Evolutionary conservation across 2,329 filamentous ascomycete species (phyloP).

Genomic region (Westerdykella aurantiaca): DNA sequence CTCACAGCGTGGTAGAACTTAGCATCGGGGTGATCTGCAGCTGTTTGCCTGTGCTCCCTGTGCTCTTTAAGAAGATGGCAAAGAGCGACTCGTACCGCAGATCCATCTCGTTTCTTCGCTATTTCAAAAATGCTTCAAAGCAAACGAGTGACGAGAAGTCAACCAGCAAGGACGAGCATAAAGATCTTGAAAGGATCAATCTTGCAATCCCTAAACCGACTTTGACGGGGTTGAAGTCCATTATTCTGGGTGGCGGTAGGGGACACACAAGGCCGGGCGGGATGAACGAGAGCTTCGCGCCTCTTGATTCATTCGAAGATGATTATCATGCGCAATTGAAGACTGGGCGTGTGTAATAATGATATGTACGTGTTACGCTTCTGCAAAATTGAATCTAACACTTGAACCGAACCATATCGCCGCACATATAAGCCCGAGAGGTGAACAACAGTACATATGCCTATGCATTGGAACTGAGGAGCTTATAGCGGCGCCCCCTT

Average conservation of each 20-base stretch:
- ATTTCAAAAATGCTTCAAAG: neutral
- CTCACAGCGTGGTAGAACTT: slow-evolving; percentile 1
- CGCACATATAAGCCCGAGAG: too few species aligned
- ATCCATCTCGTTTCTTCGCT: neutral
- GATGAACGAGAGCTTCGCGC: neutral
- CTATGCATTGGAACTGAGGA: too few species aligned
- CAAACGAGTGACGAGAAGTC: neutral
- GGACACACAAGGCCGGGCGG: neutral
- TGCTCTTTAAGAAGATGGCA: neutral
- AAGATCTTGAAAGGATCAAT: neutral
- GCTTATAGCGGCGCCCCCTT: too few species aligned
- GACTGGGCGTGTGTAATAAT: neutral
- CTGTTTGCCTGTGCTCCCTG: slow-evolving; percentile 1
- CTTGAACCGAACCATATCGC: too few species aligned
- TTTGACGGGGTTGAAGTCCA: neutral
- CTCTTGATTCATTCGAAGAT: neutral
- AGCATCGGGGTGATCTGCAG: slow-evolving; percentile 1
- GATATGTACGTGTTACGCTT: too few species aligned
- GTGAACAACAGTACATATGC: too few species aligned
- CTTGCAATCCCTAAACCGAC: neutral
- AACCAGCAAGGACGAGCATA: neutral
- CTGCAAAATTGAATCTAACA: too few species aligned
- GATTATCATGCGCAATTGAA: neutral
- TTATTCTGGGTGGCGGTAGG: neutral
- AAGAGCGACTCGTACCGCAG: neutral